Conservation (phyloP, 2,329 filamentous ascomycete species). For the Hypoxylon sp. region DNA sequence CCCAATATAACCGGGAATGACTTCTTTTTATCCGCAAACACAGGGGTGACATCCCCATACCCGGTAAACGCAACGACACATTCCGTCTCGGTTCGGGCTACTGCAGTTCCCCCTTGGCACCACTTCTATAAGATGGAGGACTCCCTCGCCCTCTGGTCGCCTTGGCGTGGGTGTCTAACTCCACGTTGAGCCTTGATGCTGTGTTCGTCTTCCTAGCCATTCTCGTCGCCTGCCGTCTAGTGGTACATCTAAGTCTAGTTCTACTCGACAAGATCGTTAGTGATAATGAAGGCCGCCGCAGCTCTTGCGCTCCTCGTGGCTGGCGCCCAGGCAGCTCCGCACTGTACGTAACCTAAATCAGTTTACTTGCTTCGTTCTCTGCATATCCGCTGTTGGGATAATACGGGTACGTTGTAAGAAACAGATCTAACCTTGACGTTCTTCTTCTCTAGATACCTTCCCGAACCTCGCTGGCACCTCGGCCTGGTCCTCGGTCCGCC, state of each 20-base stretch:
- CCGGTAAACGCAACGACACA: constrained; percentile 40
- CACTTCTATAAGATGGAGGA: constrained; percentile 35
- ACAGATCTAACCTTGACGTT: not conserved
- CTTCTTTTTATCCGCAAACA: constrained; percentile 38
- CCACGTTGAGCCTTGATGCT: constrained; percentile 5
- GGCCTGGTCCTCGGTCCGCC: constrained; percentile 54
- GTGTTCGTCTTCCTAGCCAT: not conserved
- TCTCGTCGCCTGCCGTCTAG: constrained; percentile 7
- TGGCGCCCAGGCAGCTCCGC: constrained; percentile 46
- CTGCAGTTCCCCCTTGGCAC: constrained; percentile 5
- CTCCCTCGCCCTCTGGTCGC: constrained; percentile 14
- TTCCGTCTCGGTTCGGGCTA: constrained; percentile 41
- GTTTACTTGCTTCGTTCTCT: not conserved
- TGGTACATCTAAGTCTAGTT: not conserved
- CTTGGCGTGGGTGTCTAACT: constrained; percentile 5
- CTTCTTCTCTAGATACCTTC: constrained; percentile 47
- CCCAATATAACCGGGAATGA: constrained; percentile 41
- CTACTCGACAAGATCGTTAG: constrained; percentile 2
- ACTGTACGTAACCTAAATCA: constrained; percentile 47
- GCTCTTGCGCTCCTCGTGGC: constrained; percentile 41
- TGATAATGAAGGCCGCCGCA: constrained; percentile 41
- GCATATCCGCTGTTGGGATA: not conserved
- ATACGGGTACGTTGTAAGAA: not conserved
- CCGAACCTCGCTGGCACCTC: constrained; percentile 49
- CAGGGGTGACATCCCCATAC: constrained; percentile 28